Conservation (phyloP, 164 flowering plant species). For the Platanus orientalis region DNA sequence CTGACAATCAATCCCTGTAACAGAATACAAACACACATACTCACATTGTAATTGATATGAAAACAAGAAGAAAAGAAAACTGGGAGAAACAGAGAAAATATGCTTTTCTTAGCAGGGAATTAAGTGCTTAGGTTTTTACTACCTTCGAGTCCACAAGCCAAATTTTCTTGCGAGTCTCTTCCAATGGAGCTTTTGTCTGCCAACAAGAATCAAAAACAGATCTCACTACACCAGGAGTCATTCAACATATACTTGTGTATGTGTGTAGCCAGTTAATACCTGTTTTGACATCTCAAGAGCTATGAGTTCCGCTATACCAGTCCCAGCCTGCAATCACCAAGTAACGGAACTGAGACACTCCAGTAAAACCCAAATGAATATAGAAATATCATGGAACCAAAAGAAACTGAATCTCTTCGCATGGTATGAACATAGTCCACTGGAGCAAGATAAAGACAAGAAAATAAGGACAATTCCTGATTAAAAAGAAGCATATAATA, state of each 20-base stretch:
- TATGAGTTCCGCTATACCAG: conserved; percentile 92
- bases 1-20: conserved; percentile 66
- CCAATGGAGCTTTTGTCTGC: neutral
- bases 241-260: neutral
- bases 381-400: neutral
- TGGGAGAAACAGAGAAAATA: neutral
- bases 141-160: conserved; percentile 99
- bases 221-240: neutral
- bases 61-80: neutral
- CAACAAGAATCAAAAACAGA: neutral
- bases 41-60: neutral
- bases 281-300: conserved; percentile 83
- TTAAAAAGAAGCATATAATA: neutral
- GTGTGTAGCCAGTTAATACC: conserved; percentile 29
- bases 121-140: neutral
- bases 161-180: conserved; percentile 56
- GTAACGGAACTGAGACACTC: neutral
- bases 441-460: neutral
- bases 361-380: neutral
- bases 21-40: conserved; percentile 8
- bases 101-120: neutral
- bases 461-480: neutral
- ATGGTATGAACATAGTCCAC: neutral
- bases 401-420: too few species aligned
- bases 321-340: conserved; percentile 67